Conservation (phyloP, 1,284 basidiomycete species). For the Pseudozyma sp. region DNA sequence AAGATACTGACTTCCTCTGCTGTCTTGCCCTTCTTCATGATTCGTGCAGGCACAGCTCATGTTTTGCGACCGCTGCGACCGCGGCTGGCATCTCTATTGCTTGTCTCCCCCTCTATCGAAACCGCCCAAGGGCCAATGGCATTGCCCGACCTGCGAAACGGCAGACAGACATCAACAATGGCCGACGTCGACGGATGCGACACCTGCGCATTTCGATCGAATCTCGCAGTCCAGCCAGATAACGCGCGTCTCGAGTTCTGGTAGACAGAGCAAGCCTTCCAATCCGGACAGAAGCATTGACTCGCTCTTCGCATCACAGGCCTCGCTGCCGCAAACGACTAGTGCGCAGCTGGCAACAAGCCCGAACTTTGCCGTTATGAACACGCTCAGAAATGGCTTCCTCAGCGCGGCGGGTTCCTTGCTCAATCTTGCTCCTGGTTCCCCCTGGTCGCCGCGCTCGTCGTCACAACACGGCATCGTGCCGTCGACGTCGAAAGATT, state of each 20-base stretch:
- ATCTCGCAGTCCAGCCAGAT: slow-evolving; percentile 7
- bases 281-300: slow-evolving; percentile 42
- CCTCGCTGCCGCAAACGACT: slow-evolving; percentile 10
- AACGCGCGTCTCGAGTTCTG: slow-evolving; percentile 22
- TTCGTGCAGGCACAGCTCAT: slow-evolving; percentile 78
- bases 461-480: not conserved
- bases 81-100: slow-evolving; percentile 95
- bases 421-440: slow-evolving; percentile 24
- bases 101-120: slow-evolving; percentile 74
- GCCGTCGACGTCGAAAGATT: slow-evolving; percentile 6
- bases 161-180: slow-evolving; percentile 24
- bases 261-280: slow-evolving; percentile 38
- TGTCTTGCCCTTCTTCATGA: not conserved
- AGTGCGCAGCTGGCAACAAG: slow-evolving; percentile 1
- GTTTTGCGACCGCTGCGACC: slow-evolving; percentile 94
- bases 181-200: not conserved
- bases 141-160: slow-evolving; percentile 59
- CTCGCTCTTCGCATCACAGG: slow-evolving; percentile 24
- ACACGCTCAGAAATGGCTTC: slow-evolving; percentile 36
- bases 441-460: slow-evolving; percentile 25
- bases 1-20: slow-evolving; percentile 9
- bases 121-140: slow-evolving; percentile 56
- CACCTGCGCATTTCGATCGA: not conserved
- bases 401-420: slow-evolving; percentile 36
- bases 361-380: slow-evolving; percentile 41